Evolutionary conservation across 2,329 filamentous ascomycete species (phyloP).

Genomic region (Cladosporium sp.): DNA sequence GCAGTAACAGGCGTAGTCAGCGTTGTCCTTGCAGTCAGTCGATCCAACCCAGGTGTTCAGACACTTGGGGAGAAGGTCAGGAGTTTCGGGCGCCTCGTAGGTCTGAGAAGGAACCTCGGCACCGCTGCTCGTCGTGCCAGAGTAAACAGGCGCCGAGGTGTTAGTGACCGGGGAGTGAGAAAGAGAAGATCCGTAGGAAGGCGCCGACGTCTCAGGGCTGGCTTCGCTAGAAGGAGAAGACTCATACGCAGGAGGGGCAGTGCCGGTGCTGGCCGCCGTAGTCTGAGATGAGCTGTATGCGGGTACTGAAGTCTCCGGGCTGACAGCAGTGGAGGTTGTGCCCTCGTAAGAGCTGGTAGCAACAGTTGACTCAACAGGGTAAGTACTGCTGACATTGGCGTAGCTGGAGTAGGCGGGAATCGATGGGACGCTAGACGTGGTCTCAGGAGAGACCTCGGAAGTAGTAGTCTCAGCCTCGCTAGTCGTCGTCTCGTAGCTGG

Average conservation of each 20-base stretch:
- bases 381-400: slow-evolving; percentile 8
- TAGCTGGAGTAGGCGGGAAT: slow-evolving; percentile 5
- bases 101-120: not conserved
- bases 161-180: not conserved
- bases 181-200: not conserved
- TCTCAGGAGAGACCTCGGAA: slow-evolving; percentile 1
- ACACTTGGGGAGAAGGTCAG: slow-evolving; percentile 74
- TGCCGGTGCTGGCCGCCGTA: not conserved
- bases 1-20: slow-evolving; percentile 81
- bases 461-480: slow-evolving; percentile 2
- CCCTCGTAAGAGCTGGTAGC: not conserved
- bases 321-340: not conserved
- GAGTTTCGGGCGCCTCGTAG: slow-evolving; percentile 40
- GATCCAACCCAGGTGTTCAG: slow-evolving; percentile 82
- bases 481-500: slow-evolving; percentile 19
- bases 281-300: not conserved
- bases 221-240: not conserved
- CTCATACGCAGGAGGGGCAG: not conserved
- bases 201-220: not conserved
- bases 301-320: slow-evolving; percentile 3
- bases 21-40: slow-evolving; percentile 75
- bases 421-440: not conserved
- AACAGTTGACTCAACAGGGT: not conserved
- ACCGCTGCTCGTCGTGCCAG: not conserved
- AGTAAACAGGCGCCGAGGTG: slow-evolving; percentile 3